Base-by-base conservation (phyloP, 768 basidiomycete species). In the Naganishia randhawae region DNA sequence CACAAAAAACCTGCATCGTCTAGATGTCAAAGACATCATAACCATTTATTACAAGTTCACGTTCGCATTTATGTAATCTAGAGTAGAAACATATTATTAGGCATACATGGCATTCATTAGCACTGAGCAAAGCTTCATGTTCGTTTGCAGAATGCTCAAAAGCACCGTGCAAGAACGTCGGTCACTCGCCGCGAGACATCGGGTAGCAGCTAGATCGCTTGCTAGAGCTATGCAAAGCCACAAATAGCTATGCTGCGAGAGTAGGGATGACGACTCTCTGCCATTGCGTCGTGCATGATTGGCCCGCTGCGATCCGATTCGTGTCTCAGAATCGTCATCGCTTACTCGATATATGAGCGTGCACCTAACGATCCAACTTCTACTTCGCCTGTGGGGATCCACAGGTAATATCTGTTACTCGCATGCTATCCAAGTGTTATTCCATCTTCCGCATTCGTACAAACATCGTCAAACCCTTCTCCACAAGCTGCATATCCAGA, bases 1-100 rank as follows among this genome's bases (percentile, higher is more conserved):
- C 57, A 31, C 17, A 31, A 29, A n/a, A 61, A 61, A 22, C 25
- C 37, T 39, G 57, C 57, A 61, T 61, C 39, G 41, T 41, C 11
- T 41, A 37, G 10, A 37, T 7, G 54, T 55, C 39, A n/a, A 7
- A 22, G 14, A 11, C 45, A 48, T 48, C 45, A 48, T 48, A 48
- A 48, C 19, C 45, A 48, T 48, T 22, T 22, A 48, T n/a, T 3
- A 22, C 3, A 48, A 48, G n/a, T n/a, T 48, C 45, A 48, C n/a
- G 25, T 48, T 4, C 14, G n/a, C 45, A 48, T 48, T 11, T n/a
- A n/a, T 48, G 45, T 48, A n/a, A 48, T 48, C n/a, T 48, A 48
- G 45, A 48, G 45, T 48, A 48, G 45, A n/a, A 48, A 7, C 45
- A 48, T n/a, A n/a, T n/a, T n/a, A n/a, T 22, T 48, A 22, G 45